phyloP scores from a whole-genome alignment of 768 basidiomycete genomes.

The Naganishia vishniacii region DNA sequence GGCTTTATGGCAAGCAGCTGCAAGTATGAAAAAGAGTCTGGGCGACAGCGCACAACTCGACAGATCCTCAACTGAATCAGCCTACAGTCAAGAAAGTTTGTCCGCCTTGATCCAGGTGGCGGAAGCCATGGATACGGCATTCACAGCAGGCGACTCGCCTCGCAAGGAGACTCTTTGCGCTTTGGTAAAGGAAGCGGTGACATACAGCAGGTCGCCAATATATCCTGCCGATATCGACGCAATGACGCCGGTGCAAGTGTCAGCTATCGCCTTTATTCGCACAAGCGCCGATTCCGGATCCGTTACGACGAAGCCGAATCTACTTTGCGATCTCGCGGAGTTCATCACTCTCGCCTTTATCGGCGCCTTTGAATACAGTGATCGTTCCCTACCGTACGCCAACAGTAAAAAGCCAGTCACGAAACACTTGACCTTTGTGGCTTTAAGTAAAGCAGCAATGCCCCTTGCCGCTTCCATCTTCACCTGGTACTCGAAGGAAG shows the following conservation, averaged over 20 bases:
- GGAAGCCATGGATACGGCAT: slow-evolving; percentile 35
- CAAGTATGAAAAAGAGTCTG: slow-evolving; percentile 76
- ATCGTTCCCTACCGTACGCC: slow-evolving; percentile 16
- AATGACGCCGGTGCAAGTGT: slow-evolving; percentile 58
- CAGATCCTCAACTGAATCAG: not conserved
- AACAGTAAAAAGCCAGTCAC: slow-evolving; percentile 53
- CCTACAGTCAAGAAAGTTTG: slow-evolving; percentile 15
- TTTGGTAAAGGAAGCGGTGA: slow-evolving; percentile 57
- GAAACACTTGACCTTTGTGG: slow-evolving; percentile 80
- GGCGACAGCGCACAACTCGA: slow-evolving; percentile 34
- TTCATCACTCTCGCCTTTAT: slow-evolving; percentile 82
- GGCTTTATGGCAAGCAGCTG: slow-evolving; percentile 53
- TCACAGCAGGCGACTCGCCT: slow-evolving; percentile 49
- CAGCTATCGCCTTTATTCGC: slow-evolving; percentile 60
- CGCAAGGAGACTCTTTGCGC: slow-evolving; percentile 62
- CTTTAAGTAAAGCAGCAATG: slow-evolving; percentile 80
- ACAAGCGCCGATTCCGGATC: not conserved
- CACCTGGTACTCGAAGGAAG: slow-evolving; percentile 52
- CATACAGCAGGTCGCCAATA: slow-evolving; percentile 74
- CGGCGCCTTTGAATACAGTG: slow-evolving; percentile 46
- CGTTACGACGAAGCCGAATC: slow-evolving; percentile 17
- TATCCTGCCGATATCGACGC: slow-evolving; percentile 82
- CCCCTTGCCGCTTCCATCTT: slow-evolving; percentile 75
- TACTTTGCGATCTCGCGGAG: slow-evolving; percentile 78
- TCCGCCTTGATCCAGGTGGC: slow-evolving; percentile 50